Evolutionary conservation across 2,329 filamentous ascomycete species (phyloP), one percentile per base, ranked within the genome.

Genomic region (Parascedosporium putredinis): DNA sequence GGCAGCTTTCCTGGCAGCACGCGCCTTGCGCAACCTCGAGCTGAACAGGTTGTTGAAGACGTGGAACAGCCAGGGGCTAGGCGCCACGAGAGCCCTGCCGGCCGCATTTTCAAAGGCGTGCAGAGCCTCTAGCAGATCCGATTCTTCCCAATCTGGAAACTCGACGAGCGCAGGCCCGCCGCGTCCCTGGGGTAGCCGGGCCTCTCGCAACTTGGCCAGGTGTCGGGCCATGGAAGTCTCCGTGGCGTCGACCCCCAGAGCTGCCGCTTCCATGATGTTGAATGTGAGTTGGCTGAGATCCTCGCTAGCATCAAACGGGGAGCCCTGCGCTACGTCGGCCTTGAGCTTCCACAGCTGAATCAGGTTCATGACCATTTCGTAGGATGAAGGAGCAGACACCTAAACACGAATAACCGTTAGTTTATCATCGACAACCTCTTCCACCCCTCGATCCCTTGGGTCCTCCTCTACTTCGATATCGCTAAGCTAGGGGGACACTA

Each of bases 331-430:
- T 12, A 62, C 46, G 12, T 53, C 40, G 3, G 53, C 40, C 51
- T 69, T 69, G 24, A 63, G 18, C 2, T 47, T 51, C 66, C 67
- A 68, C 0, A 70, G 54, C 3, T 62, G 54, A 3, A 69, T 52
- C 5, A 69, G 54, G 3, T 54, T 50, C n/a, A 53, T 43, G 8
- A 57, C 58, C 31, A 60, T 63, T 4, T 59, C 55, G 47, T 68
- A 64, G 4, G 67, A 57, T n/a, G 60, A 55, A 3, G 64, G 66
- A 2, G 60, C 63, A 1, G 64, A 62, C 24, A 66, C 58, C 63
- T 66, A 36, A 54, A 25, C 54, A 29, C n/a, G 16, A 5, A 33
- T 33, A 46, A 34, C 31, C 31, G n/a, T n/a, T n/a, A n/a, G n/a
- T n/a, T n/a, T n/a, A n/a, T n/a, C n/a, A n/a, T n/a, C n/a, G n/a